Percentiles rank a stretch among this genome's conserved stretches.
Conservation (phyloP, 345 rosid genomes). For the Moricandia moricandioides region DNA sequence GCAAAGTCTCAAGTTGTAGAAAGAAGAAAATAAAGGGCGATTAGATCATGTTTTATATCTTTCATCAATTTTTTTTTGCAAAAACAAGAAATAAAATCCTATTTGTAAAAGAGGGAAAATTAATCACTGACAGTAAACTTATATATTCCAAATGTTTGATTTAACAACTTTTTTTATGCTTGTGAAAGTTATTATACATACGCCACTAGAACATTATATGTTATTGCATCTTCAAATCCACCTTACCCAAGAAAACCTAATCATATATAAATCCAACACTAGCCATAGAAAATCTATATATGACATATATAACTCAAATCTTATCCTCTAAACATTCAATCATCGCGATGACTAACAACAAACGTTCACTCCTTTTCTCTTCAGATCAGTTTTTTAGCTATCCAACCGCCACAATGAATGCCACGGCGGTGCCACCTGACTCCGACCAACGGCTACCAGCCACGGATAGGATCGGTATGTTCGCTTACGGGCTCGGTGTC, state of each 20-base stretch:
- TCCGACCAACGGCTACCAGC: constrained; percentile 13
- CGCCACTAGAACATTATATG: constrained; percentile 5
- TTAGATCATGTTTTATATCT: not conserved
- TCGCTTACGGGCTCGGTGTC: constrained; percentile 50
- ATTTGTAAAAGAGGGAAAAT: not conserved
- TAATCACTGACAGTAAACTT: not conserved
- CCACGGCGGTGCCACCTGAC: constrained; percentile 15
- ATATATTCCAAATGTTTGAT: constrained; percentile 1
- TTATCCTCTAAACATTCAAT: constrained; percentile 17
- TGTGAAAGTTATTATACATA: not conserved
- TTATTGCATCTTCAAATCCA: not conserved
- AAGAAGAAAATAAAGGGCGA: not conserved
- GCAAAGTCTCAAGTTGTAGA: too few species aligned
- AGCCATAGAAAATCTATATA: not conserved
- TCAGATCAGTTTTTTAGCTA: not conserved
- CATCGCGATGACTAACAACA: constrained; percentile 21
- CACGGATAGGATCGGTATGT: constrained; percentile 35
- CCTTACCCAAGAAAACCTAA: not conserved
- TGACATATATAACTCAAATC: not conserved
- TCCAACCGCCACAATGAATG: constrained; percentile 4
- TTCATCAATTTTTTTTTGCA: not conserved
- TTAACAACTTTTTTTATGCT: not conserved
- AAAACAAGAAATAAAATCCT: not conserved
- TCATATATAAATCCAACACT: not conserved
- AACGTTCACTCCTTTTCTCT: constrained; percentile 8